Evolutionary conservation across 805 yeast genomes (phyloP).

Genomic region (Peterozyma xylosa): DNA sequence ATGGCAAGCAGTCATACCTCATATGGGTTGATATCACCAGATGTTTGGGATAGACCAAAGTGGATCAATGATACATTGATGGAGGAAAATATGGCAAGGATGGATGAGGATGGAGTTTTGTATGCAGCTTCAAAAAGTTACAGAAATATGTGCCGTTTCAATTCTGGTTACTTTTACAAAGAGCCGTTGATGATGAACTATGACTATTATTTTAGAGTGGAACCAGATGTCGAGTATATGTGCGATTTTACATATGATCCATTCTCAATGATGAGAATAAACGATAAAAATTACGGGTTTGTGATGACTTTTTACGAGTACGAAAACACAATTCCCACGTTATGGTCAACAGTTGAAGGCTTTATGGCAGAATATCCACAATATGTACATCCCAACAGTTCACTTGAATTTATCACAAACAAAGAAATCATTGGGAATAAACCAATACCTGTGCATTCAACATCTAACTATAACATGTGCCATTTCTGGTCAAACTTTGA

Average conservation of each 20-base stretch:
- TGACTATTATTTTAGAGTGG: constrained; percentile 93
- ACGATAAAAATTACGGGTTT: constrained; percentile 79
- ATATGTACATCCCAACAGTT: constrained; percentile 55
- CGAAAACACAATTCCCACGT: constrained; percentile 74
- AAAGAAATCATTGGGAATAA: constrained; percentile 34
- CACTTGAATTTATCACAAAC: constrained; percentile 50
- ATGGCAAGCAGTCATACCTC: constrained; percentile 63
- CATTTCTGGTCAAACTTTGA: constrained; percentile 90
- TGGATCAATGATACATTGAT: constrained; percentile 56
- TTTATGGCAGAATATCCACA: constrained; percentile 52
- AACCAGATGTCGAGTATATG: constrained; percentile 81
- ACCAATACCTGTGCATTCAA: constrained; percentile 33
- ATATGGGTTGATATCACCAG: constrained; percentile 57
- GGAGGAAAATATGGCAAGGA: constrained; percentile 35
- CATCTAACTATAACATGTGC: constrained; percentile 65
- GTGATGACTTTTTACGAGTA: constrained; percentile 80
- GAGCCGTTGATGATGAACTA: constrained; percentile 65
- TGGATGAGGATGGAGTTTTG: constrained; percentile 40
- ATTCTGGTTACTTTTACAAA: constrained; percentile 84
- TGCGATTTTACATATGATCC: constrained; percentile 91
- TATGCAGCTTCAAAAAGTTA: constrained; percentile 64
- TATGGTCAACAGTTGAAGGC: constrained; percentile 72
- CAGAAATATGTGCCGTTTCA: constrained; percentile 93
- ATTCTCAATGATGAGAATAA: constrained; percentile 69
- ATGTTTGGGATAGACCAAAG: constrained; percentile 74